These are phyloP conservation scores for Epichloe typhina DNA, from an alignment of 2,329 filamentous ascomycete genomes.

Conservation along the genomic window DNA sequence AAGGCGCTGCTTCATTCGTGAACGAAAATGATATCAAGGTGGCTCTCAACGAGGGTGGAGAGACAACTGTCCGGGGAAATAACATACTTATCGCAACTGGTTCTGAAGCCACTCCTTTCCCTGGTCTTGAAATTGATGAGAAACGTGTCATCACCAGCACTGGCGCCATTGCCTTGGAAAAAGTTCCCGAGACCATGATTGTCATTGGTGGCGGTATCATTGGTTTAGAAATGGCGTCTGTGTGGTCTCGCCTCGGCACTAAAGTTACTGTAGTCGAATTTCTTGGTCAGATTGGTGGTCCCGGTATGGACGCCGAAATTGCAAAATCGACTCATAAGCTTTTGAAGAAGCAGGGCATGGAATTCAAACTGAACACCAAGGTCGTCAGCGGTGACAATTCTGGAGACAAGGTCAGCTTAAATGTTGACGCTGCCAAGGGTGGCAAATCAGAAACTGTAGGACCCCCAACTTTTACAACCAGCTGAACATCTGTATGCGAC, in stretches of 20 bases:
- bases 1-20: slow-evolving; percentile 77
- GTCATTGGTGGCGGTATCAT: slow-evolving; percentile 99
- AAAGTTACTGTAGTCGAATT: slow-evolving; percentile 98
- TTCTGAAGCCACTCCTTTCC: slow-evolving; percentile 90
- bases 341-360: slow-evolving; percentile 89
- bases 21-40: slow-evolving; percentile 89
- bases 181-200: slow-evolving; percentile 86
- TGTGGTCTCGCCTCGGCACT: slow-evolving; percentile 87
- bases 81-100: slow-evolving; percentile 98
- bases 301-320: slow-evolving; percentile 92
- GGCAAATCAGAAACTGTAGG: slow-evolving; percentile 84
- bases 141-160: slow-evolving; percentile 96
- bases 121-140: slow-evolving; percentile 90
- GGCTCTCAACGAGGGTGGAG: slow-evolving; percentile 78
- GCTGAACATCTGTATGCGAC: background rate
- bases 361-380: slow-evolving; percentile 98
- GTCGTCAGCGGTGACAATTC: slow-evolving; percentile 73
- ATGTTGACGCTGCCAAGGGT: slow-evolving; percentile 86
- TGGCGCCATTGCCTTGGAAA: slow-evolving; percentile 80
- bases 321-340: slow-evolving; percentile 87
- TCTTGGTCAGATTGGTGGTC: slow-evolving; percentile 88
- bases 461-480: slow-evolving; percentile 6
- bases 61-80: slow-evolving; percentile 77
- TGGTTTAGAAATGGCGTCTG: slow-evolving; percentile 94
- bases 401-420: slow-evolving; percentile 65